Evolutionary conservation across 371 early-diverging fungal genomes (phyloP).

Genomic region (Circinella umbellata): DNA sequence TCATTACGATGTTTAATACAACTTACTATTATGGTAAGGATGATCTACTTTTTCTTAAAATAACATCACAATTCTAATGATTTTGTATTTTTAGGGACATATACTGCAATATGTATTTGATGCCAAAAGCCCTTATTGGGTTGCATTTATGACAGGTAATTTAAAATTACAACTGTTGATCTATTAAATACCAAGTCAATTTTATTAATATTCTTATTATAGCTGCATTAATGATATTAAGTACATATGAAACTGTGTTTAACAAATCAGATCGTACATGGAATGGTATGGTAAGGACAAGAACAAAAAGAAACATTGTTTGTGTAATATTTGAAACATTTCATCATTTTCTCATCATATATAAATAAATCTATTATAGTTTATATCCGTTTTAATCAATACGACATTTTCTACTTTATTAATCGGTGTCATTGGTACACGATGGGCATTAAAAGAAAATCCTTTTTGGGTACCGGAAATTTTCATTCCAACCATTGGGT

Average conservation of each 20-base stretch:
- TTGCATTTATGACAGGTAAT: conserved; percentile 60
- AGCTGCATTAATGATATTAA: conserved; percentile 48
- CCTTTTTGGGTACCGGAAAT: conserved; percentile 75
- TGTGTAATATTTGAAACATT: no score
- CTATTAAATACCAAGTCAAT: neutral
- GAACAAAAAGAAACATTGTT: no score
- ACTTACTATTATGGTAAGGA: conserved; percentile 62
- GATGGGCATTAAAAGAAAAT: conserved; percentile 68
- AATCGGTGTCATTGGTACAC: conserved; percentile 63
- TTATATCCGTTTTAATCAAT: conserved; percentile 48
- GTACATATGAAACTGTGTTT: conserved; percentile 58
- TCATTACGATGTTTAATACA: conserved; percentile 66
- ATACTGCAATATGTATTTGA: conserved; percentile 66
- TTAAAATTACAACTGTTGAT: neutral
- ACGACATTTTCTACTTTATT: conserved; percentile 48
- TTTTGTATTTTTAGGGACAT: no score
- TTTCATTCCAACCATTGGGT: conserved; percentile 87
- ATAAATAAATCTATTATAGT: no score
- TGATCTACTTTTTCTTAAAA: no score
- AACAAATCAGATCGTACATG: conserved; percentile 55
- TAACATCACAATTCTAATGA: no score
- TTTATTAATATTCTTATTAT: neutral
- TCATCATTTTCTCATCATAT: no score
- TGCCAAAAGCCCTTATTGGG: conserved; percentile 50
- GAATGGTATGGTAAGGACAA: conserved; percentile 55